Evolutionary conservation across 139 green algal species (phyloP), one percentile per base, ranked within the genome.

Genomic region (Spirogloea muscicola): DNA sequence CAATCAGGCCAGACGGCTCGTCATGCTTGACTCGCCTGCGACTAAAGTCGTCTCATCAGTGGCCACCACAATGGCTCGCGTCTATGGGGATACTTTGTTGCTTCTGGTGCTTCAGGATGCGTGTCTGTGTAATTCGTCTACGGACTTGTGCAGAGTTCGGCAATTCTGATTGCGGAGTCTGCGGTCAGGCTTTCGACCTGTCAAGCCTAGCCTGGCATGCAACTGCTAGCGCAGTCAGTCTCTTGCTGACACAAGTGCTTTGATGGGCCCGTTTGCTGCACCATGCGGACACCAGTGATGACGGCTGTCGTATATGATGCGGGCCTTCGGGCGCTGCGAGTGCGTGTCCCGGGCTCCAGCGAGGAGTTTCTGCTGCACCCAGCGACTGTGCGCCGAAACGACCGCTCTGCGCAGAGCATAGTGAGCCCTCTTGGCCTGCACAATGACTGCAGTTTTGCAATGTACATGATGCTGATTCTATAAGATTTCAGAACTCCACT

Each of bases 291-390:
- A 41, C n/a, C 69, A 77, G 72, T 80, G 13, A 63, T 63, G 4
- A 84, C 74, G 7, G 66, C 58, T 1, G 85, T 90, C 34, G 51
- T 49, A 4, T 93, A 86, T 55, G 87, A 95, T 63, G 43, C 44
- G 37, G 75, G 87, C 63, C 49, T 86, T n/a, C 48, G 64, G 5
- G 84, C 79, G 7, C 59, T 96, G 16, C 71, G 78, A 3, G 77
- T 91, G 4, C 66, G 41, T 49, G 67, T 89, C 48, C 86, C 58
- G 25, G 65, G 49, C 7, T 40, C 74, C 3, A 38, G 29, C 2
- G 71, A 76, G 37, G 87, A 91, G 49, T 95, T 96, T 64, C 75
- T 81, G 44, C 84, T 98, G 67, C 63, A 88, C 39, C 86, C 92
- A 1, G 87, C 88, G 1, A 67, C 72, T 5, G 86, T 98, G 72